Evolutionary conservation across 2,329 filamentous ascomycete species (phyloP).

Genomic region (Alternaria gaisen): DNA sequence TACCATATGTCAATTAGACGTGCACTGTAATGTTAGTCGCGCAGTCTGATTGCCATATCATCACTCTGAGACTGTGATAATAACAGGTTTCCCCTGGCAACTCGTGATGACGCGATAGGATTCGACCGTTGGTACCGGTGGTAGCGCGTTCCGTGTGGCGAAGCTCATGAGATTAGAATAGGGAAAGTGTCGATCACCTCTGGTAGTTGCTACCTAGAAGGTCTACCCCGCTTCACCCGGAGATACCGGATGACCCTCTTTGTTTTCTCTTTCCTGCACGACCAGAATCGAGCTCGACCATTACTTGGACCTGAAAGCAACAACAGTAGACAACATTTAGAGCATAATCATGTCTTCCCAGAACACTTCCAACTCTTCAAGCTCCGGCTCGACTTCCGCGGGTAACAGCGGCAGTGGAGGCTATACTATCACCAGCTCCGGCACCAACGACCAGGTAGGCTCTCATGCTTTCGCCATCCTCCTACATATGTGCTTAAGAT

Average conservation of each 20-base stretch:
- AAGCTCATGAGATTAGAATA: not conserved
- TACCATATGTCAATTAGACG: not conserved
- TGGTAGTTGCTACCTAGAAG: not conserved
- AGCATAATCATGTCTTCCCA: slow-evolving; percentile 3
- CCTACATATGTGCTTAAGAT: not conserved
- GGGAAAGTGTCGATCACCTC: not conserved
- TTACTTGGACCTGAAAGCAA: not conserved
- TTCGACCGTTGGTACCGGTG: not conserved
- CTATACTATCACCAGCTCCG: slow-evolving; percentile 52
- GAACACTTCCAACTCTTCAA: slow-evolving; percentile 14
- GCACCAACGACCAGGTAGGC: slow-evolving; percentile 50
- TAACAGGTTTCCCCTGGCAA: not conserved
- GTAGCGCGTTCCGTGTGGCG: slow-evolving; percentile 1
- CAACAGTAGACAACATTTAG: not conserved
- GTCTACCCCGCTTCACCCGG: not conserved
- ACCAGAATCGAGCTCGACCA: not conserved
- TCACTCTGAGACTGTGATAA: not conserved
- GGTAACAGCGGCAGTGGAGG: slow-evolving; percentile 23
- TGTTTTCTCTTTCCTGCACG: not conserved
- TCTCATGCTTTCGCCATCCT: not conserved
- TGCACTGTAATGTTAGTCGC: no score
- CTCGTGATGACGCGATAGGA: not conserved
- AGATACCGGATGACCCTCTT: not conserved
- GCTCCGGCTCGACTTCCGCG: slow-evolving; percentile 18
- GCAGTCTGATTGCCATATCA: not conserved